These are phyloP conservation scores for Lojkania enalia DNA, from an alignment of 2,329 filamentous ascomycete genomes.

Conservation along the genomic window DNA sequence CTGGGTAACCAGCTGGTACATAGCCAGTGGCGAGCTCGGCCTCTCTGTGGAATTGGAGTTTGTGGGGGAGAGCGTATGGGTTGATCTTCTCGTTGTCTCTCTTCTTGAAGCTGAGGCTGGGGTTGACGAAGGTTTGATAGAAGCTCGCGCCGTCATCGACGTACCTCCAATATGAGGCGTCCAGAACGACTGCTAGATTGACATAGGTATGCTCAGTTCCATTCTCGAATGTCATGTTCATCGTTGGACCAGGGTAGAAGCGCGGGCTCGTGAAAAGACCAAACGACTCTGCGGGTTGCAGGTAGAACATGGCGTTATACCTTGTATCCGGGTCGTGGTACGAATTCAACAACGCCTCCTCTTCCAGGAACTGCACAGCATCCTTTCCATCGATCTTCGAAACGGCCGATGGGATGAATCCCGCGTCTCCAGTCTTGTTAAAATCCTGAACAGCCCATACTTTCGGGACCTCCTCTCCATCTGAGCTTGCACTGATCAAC, in stretches of 20 bases:
- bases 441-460: conserved; percentile 38
- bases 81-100: conserved; percentile 27
- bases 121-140: conserved; percentile 42
- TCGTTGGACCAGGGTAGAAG: conserved; percentile 36
- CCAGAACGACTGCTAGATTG: conserved; percentile 35
- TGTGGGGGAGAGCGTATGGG: conserved; percentile 27
- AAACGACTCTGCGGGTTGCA: conserved; percentile 35
- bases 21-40: conserved; percentile 27
- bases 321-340: conserved; percentile 48
- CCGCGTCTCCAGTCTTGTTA: conserved; percentile 25
- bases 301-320: conserved; percentile 47
- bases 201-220: conserved; percentile 34
- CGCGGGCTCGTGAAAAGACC: conserved; percentile 36
- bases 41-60: conserved; percentile 36
- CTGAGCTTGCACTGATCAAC: conserved; percentile 36
- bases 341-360: conserved; percentile 30
- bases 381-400: conserved; percentile 44
- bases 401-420: conserved; percentile 39
- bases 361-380: conserved; percentile 38
- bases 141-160: conserved; percentile 44
- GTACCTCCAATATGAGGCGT: conserved; percentile 30
- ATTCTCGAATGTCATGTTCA: conserved; percentile 42
- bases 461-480: conserved; percentile 34
- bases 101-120: conserved; percentile 14
- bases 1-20: conserved; percentile 41